These are phyloP conservation scores for Talaromyces sp. DNA, from an alignment of 2,329 filamentous ascomycete genomes.

Conservation along the genomic window DNA sequence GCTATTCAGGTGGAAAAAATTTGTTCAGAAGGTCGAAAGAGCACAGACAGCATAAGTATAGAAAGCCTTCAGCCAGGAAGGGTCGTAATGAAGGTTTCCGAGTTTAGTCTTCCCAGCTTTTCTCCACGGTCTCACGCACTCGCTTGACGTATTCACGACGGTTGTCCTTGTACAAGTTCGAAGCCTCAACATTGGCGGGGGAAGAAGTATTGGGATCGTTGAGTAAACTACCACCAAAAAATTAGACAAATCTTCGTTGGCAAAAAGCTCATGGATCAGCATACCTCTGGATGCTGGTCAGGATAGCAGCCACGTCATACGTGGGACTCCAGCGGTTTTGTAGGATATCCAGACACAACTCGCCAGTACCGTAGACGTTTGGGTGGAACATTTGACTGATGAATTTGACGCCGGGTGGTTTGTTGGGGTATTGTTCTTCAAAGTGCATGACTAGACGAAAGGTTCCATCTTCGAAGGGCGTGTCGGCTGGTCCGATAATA, in stretches of 20 bases:
- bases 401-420: constrained; percentile 95
- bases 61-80: background rate
- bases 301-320: constrained; percentile 93
- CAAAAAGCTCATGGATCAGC: constrained; percentile 11
- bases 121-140: constrained; percentile 94
- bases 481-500: constrained; percentile 95
- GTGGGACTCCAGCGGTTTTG: constrained; percentile 99
- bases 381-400: constrained; percentile 99
- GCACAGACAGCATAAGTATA: constrained; percentile 13
- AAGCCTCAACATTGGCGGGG: constrained; percentile 95
- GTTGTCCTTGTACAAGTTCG: constrained; percentile 98
- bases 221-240: constrained; percentile 61
- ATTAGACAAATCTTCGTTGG: background rate
- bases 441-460: constrained; percentile 99
- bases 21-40: background rate
- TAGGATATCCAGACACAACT: constrained; percentile 92
- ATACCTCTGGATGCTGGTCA: constrained; percentile 97
- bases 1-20: background rate
- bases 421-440: constrained; percentile 98
- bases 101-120: constrained; percentile 90
- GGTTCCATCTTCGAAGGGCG: constrained; percentile 96
- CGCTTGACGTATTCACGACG: constrained; percentile 93
- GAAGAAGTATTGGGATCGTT: constrained; percentile 99
- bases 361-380: constrained; percentile 95
- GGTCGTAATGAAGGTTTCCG: constrained; percentile 29